Percentiles rank a stretch among this genome's conserved stretches.
phyloP scores from a whole-genome alignment of 805 yeast species.

The Ascoidea asiatica region DNA sequence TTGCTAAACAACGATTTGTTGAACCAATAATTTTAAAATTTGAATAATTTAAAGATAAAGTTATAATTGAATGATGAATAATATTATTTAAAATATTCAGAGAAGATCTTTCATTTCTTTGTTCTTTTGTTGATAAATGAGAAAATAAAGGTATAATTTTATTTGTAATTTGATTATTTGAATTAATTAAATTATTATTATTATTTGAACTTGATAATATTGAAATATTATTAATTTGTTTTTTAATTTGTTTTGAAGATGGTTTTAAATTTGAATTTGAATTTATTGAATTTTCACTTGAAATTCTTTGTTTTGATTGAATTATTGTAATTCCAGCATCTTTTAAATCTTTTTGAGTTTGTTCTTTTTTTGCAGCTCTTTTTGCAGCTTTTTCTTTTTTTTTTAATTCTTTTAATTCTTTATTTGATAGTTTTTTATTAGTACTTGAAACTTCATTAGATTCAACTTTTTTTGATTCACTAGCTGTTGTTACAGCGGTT shows the following conservation, averaged over 20 bases:
- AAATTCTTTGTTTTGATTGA: background rate
- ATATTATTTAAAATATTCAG: slow-evolving; percentile 41
- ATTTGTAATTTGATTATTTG: slow-evolving; percentile 16
- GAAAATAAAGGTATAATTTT: slow-evolving; percentile 58
- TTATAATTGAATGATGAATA: slow-evolving; percentile 76
- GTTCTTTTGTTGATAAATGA: slow-evolving; percentile 70
- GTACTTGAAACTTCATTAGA: background rate
- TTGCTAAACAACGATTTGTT: slow-evolving; percentile 67
- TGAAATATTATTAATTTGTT: slow-evolving; percentile 33
- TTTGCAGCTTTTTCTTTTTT: slow-evolving; percentile 87
- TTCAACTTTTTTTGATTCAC: too few species aligned
- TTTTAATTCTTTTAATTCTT: slow-evolving; percentile 76
- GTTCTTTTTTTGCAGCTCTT: slow-evolving; percentile 73
- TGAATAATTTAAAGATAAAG: slow-evolving; percentile 68
- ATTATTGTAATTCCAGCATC: slow-evolving; percentile 1
- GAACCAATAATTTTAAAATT: slow-evolving; percentile 86
- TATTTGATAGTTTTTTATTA: slow-evolving; percentile 33
- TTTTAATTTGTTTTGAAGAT: slow-evolving; percentile 38
- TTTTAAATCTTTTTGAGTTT: slow-evolving; percentile 9
- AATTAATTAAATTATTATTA: too few species aligned
- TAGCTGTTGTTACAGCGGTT: too few species aligned
- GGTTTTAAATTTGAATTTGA: slow-evolving; percentile 29
- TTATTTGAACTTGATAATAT: slow-evolving; percentile 8
- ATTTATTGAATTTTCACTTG: slow-evolving; percentile 15
- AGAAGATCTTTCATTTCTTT: slow-evolving; percentile 32